Base-by-base conservation (phyloP, 1,284 basidiomycete genomes). In the Moniliophthora roreri region DNA sequence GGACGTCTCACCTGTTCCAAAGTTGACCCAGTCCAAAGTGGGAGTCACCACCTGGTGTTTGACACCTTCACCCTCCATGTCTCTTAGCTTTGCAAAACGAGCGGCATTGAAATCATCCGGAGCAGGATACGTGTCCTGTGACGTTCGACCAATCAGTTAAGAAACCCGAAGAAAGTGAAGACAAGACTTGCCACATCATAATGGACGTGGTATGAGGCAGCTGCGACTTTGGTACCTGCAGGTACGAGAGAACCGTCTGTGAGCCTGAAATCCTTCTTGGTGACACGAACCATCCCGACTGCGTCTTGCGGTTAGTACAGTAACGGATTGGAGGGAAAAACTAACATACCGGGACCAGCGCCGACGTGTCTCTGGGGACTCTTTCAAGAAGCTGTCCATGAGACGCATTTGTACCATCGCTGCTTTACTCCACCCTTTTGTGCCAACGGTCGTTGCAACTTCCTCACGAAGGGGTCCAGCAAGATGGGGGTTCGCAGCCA, bases 321-420 rank as follows among this genome's bases (percentile, higher is more conserved):
- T 15, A 24, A 18, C 23, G 18, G 32, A 9, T 47, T 7, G 20
- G 7, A 48, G 23, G 18, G 26, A 13, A 13, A 37, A 11, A 6
- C 11, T 9, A 2, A 59, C 66, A 4, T 39, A 72, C 71, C 44
- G n/a, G 63, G 57, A 15, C 60, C 57, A 20, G 62, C 60, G 16
- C 66, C 66, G 35, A 68, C 69, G 39, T 70, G 53, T 9, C 78
- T 65, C 51, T 73, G 69, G 1, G n/a, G 72, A 70, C 56, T 80
- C 78, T 47, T 75, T 72, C 42, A 82, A 56, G 60, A 81, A 79
- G 54, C 78, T 81, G 56, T 82, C 79, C 18, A 80, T 56, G 51
- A 76, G 76, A 48, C 63, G 62, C 72, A 81, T 71, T 46, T 74
- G 76, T 9, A 58, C 63, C 34, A 81, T 62, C 0, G 72, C 67